Evolutionary conservation across 2,329 filamentous ascomycete genomes (phyloP), one percentile per base, ranked within the genome.

Genomic region (Fonsecaea multimorphosa): DNA sequence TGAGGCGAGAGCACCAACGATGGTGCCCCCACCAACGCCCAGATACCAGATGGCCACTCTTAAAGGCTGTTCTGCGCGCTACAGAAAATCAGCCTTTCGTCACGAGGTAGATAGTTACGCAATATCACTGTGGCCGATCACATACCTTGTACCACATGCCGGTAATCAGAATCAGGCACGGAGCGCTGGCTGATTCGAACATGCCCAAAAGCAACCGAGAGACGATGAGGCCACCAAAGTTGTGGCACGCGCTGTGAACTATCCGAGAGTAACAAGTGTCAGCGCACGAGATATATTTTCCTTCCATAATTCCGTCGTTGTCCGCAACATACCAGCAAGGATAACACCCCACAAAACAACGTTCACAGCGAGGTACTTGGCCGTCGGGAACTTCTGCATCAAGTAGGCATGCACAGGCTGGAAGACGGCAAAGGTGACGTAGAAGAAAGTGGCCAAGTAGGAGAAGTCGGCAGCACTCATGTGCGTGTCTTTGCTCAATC

Each of bases 11-110:
- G 80, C 81, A 2, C 81, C 81, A 29, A 81, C 51, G 27, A 83
- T 85, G 75, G 88, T 86, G 5, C 85, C 85, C 2, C 86, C 75
- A 1, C 87, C 86, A 12, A 88, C 78, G 8, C 86, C 86, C 36
- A 82, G 79, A 72, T 87, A 88, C 86, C 86, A 88, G 72, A 88
- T 80, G 19, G 82, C 84, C 73, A 87, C 86, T 8, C 86, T 81
- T 7, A 85, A 83, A 2, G 85, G 83, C 72, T 85, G 84, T 73
- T 89, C 86, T 1, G 78, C 78, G 7, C 58, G 58, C 58, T 60
- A 19, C 2, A 36, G 11, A 4, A 12, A 5, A 31, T n/a, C 16
- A 27, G 22, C 31, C 24, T 32, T n/a, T 3, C 12, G 31, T 34
- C 32, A n/a, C 27, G 8, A 16, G 36, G n/a, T 14, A 29, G 8